These are phyloP conservation scores for Yamadazyma spencermartinsiae DNA, from an alignment of 1,139 yeast genomes.

Conservation along the genomic window DNA sequence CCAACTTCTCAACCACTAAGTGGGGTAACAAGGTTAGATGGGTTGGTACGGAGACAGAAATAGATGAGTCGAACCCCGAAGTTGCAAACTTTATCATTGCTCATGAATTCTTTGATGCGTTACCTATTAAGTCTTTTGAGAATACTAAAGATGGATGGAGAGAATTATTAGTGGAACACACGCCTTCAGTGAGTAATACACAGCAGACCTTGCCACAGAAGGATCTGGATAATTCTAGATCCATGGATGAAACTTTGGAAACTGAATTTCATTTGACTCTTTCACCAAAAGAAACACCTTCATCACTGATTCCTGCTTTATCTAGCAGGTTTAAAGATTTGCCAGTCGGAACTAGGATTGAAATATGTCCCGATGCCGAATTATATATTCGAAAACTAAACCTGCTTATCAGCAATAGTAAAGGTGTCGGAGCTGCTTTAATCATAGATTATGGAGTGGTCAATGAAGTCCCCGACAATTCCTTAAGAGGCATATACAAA, in stretches of 20 bases:
- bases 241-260: constrained; percentile 19
- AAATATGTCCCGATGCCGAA: constrained; percentile 76
- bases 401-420: constrained; percentile 35
- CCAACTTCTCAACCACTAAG: constrained; percentile 41
- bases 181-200: constrained; percentile 42
- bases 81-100: constrained; percentile 68
- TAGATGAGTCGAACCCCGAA: constrained; percentile 26
- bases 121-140: constrained; percentile 73
- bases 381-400: constrained; percentile 49
- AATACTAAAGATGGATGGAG: constrained; percentile 72
- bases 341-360: constrained; percentile 61
- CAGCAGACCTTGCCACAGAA: constrained; percentile 6
- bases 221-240: constrained; percentile 7
- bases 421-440: constrained; percentile 59
- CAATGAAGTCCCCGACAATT: constrained; percentile 61
- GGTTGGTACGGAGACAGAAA: constrained; percentile 70
- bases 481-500: constrained; percentile 71
- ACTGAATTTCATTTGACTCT: constrained; percentile 60
- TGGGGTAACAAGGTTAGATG: constrained; percentile 62
- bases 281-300: constrained; percentile 63
- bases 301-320: constrained; percentile 58
- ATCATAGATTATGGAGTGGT: constrained; percentile 78
- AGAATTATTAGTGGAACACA: constrained; percentile 66
- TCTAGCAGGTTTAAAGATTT: constrained; percentile 54
- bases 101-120: constrained; percentile 86